Conservation (phyloP, 345 rosid species). For the Lagerstroemia speciosa region DNA sequence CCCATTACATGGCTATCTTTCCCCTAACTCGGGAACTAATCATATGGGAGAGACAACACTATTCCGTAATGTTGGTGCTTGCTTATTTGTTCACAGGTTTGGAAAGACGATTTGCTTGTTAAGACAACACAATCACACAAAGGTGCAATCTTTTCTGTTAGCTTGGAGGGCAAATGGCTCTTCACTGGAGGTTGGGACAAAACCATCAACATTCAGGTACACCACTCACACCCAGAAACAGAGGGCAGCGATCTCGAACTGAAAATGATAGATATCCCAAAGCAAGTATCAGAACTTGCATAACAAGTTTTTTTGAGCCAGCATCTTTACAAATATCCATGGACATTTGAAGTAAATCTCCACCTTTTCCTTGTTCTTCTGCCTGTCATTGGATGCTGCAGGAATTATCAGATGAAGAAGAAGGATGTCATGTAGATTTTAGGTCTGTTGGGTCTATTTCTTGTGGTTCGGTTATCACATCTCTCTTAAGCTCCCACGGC, state of each 20-base stretch:
- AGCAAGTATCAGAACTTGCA: background rate
- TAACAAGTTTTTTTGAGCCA: too few species aligned
- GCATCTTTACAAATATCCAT: background rate
- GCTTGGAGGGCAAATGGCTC: conserved; percentile 52
- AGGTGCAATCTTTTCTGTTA: conserved; percentile 55
- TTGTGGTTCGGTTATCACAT: conserved; percentile 55
- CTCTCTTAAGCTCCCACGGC: conserved; percentile 63
- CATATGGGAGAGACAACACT: background rate
- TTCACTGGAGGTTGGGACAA: conserved; percentile 90
- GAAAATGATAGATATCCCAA: background rate
- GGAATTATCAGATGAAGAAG: conserved; percentile 79
- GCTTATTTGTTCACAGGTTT: conserved; percentile 32
- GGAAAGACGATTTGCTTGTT: conserved; percentile 58
- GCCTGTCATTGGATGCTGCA: conserved; percentile 9
- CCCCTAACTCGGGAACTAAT: background rate
- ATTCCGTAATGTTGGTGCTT: background rate
- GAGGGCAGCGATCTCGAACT: background rate
- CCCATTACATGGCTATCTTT: background rate
- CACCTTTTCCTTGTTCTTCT: background rate
- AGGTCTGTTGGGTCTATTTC: conserved; percentile 56
- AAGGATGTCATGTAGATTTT: conserved; percentile 48
- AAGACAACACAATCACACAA: conserved; percentile 43
- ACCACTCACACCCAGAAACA: background rate
- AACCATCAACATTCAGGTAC: conserved; percentile 57
- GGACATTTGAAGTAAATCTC: background rate